phyloP scores from a whole-genome alignment of 176 grass and related monocot genomes.

The Miscanthus lutarioriparius region DNA sequence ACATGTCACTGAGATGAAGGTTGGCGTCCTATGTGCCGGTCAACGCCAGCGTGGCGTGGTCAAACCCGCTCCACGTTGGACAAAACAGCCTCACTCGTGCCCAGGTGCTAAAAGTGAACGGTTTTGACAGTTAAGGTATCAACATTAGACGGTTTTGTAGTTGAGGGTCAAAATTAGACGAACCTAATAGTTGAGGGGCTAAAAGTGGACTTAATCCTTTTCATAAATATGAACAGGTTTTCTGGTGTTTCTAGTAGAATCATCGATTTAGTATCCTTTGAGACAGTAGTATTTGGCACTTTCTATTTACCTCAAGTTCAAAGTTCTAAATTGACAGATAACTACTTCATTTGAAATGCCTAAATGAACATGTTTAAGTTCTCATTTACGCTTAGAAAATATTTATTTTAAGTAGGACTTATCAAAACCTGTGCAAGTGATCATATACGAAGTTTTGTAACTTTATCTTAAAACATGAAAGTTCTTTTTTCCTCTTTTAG shows the following conservation, averaged over 20 bases:
- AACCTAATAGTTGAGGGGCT: too few species aligned
- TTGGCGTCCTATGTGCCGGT: too few species aligned
- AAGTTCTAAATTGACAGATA: constrained; percentile 25
- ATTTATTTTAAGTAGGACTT: constrained; percentile 14
- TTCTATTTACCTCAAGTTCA: neutral
- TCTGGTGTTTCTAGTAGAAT: constrained; percentile 17
- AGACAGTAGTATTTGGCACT: constrained; percentile 8
- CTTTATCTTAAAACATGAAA: neutral
- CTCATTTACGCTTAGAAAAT: neutral
- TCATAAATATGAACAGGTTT: constrained; percentile 14
- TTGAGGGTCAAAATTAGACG: too few species aligned
- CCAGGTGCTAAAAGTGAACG: too few species aligned
- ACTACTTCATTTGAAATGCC: constrained; percentile 8
- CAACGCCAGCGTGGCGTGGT: too few species aligned
- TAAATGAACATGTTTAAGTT: neutral
- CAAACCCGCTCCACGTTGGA: too few species aligned
- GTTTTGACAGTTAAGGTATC: too few species aligned
- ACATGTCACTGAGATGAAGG: too few species aligned
- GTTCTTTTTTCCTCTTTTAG: neutral
- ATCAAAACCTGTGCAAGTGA: neutral
- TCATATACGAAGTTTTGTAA: constrained; percentile 12
- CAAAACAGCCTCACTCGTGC: too few species aligned
- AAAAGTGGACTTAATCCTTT: too few species aligned
- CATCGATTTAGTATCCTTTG: constrained; percentile 7
- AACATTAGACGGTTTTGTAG: too few species aligned